Evolutionary conservation across 306 rosid genomes (phyloP).

Genomic region (Castanea mollissima): DNA sequence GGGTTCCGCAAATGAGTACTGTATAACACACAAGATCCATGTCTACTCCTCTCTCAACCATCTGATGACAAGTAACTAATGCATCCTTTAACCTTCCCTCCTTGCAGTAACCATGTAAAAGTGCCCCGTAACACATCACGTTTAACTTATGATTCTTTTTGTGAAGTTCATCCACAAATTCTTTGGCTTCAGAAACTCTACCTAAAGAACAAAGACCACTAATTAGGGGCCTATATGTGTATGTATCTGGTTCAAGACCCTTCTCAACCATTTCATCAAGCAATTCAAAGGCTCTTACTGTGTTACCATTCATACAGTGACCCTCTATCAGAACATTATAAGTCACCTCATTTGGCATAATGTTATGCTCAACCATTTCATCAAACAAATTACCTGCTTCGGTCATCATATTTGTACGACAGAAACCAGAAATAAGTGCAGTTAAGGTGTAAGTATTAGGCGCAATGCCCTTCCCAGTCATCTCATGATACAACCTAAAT

Average conservation of each 20-base stretch:
- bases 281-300: conserved; percentile 71
- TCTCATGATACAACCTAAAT: conserved; percentile 63
- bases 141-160: conserved; percentile 53
- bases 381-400: conserved; percentile 65
- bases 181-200: conserved; percentile 77
- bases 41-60: conserved; percentile 69
- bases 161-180: conserved; percentile 67
- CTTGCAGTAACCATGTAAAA: conserved; percentile 75
- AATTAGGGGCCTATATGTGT: conserved; percentile 75
- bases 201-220: conserved; percentile 75
- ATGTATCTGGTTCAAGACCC: conserved; percentile 81
- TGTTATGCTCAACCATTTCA: conserved; percentile 60
- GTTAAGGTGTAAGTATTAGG: conserved; percentile 71
- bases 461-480: conserved; percentile 60
- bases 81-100: conserved; percentile 86
- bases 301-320: conserved; percentile 56
- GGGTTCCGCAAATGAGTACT: conserved; percentile 66
- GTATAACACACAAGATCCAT: conserved; percentile 85
- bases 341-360: conserved; percentile 83
- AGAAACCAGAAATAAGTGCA: conserved; percentile 81
- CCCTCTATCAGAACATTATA: conserved; percentile 92
- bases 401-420: conserved; percentile 49
- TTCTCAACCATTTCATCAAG: conserved; percentile 66
- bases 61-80: conserved; percentile 58
- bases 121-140: conserved; percentile 83